A percentile compares a stretch with the other conserved stretches of the same genome.
These are phyloP conservation scores for Cutaneotrichosporon cutaneum DNA, from an alignment of 1,284 basidiomycete genomes.

Conservation along the genomic window DNA sequence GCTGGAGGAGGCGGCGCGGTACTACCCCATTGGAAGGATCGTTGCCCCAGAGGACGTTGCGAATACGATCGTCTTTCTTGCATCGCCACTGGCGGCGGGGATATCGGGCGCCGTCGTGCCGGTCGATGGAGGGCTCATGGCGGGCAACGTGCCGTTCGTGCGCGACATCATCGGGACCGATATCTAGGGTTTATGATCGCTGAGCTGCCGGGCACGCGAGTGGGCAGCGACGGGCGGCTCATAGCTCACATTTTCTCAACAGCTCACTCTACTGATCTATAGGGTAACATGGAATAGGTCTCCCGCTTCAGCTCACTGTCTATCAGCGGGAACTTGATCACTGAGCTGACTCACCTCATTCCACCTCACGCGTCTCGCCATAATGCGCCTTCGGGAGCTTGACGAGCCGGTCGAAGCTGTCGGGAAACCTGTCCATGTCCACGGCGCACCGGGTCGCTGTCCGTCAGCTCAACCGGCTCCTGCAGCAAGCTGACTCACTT, in stretches of 20 bases:
- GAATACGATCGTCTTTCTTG: constrained; percentile 1
- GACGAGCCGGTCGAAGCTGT: no score
- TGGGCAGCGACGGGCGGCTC: background rate
- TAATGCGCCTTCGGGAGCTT: no score
- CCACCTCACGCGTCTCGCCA: background rate
- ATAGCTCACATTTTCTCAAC: background rate
- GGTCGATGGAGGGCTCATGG: constrained; percentile 5
- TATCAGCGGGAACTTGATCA: background rate
- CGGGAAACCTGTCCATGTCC: no score
- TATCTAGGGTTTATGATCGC: background rate
- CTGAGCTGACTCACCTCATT: background rate
- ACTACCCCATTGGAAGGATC: constrained; percentile 5
- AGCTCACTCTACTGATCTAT: background rate
- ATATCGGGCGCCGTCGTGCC: constrained; percentile 3
- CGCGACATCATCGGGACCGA: constrained; percentile 3
- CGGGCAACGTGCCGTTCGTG: constrained; percentile 7
- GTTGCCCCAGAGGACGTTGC: constrained; percentile 1
- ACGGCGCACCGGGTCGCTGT: no score
- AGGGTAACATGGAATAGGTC: no score
- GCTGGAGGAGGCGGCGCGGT: background rate
- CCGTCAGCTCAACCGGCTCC: no score
- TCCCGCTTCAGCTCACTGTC: background rate
- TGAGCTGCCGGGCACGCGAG: background rate
- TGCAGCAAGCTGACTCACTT: background rate
- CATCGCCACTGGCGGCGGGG: constrained; percentile 2